Evolutionary conservation across 345 rosid genomes (phyloP), one percentile per base, ranked within the genome.

Genomic region (Stellera chamaejasme): DNA sequence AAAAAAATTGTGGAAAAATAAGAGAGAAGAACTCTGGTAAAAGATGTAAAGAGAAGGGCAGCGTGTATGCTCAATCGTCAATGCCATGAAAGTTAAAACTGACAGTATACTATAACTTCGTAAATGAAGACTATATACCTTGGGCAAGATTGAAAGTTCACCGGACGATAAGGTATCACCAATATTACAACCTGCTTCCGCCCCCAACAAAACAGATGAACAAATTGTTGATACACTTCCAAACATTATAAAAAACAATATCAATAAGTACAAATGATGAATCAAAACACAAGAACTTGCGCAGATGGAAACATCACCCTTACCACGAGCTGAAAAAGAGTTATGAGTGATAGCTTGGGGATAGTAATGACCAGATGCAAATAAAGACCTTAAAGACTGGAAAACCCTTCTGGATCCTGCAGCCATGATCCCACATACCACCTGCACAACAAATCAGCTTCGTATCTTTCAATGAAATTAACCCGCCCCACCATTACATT

Each of bases 341-440:
- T 32, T 62, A 46, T 57, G 43, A 27, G 56, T 2, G 7, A 53
- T 27, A 56, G 43, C 60, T 1, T 39, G 59, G 39, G 66, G 52
- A 62, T 39, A 13, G 13, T 28, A 12, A 12, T 63, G 62, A 59
- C 67, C 57, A 27, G 64, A 19, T 43, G 61, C 59, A 52, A 72
- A 45, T 3, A 77, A 69, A 3, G 74, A 71, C 12, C 77, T 75
- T 11, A 80, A 55, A 27, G 65, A 62, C 54, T 67, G 68, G 3
- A 73, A 10, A 59, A 79, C 5, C 67, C 71, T 67, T 69, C 61
- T 66, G 6, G 77, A 77, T 47, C 77, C 65, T 43, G 75, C 65
- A 48, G 83, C 84, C 90, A 81, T 84, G 13, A 12, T 62, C 50
- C 45, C 16, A 28, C 25, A 3, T 46, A 49, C 28, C 13, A 45